Conservation (phyloP, 2,329 filamentous ascomycete species). For the Pseudogymnoascus sp. region DNA sequence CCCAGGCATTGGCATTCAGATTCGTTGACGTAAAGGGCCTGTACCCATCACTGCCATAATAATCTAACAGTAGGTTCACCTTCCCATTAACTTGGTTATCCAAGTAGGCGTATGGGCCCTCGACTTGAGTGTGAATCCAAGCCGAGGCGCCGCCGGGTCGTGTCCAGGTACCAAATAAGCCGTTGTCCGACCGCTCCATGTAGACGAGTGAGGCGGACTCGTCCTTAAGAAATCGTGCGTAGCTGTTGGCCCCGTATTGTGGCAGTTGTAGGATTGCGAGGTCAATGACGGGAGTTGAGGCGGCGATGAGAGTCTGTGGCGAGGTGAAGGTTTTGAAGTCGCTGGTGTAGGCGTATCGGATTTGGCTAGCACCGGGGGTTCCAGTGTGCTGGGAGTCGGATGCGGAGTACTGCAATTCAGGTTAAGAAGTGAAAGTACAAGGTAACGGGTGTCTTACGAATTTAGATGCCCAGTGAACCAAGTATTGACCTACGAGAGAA, state of each 20-base stretch:
- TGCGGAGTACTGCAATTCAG: conserved; percentile 33
- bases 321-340: conserved; percentile 46
- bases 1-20: conserved; percentile 40
- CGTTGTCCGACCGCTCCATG: conserved; percentile 39
- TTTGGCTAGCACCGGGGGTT: conserved; percentile 34
- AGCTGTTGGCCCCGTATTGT: conserved; percentile 30
- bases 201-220: conserved; percentile 45
- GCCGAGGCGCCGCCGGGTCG: conserved; percentile 37
- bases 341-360: conserved; percentile 47
- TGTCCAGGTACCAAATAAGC: conserved; percentile 45
- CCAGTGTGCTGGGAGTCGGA: conserved; percentile 43
- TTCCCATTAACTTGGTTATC: conserved; percentile 35
- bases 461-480: conserved; percentile 41
- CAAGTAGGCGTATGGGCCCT: conserved; percentile 38
- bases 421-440: neutral
- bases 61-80: conserved; percentile 43
- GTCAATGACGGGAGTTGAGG: conserved; percentile 43
- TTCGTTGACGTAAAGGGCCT: conserved; percentile 40
- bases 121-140: conserved; percentile 36
- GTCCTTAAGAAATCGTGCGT: conserved; percentile 48
- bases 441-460: conserved; percentile 30
- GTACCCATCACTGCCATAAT: conserved; percentile 41
- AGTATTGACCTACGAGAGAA: conserved; percentile 31
- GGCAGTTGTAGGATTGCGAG: conserved; percentile 45
- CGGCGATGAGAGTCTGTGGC: conserved; percentile 44